Evolutionary conservation across 257 asterid genomes (phyloP).

Genomic region (Petrea volubilis): DNA sequence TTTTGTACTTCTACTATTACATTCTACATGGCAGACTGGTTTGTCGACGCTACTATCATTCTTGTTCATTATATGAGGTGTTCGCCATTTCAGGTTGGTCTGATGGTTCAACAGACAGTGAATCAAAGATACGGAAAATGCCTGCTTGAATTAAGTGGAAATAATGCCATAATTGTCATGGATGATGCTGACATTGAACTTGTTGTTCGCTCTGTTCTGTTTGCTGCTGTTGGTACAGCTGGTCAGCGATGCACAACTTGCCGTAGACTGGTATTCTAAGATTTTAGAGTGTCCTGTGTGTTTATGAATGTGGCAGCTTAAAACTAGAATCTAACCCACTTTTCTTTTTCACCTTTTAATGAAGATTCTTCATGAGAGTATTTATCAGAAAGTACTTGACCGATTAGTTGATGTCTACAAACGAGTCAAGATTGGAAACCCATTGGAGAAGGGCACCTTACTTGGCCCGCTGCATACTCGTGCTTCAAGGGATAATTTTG

Average conservation of each 20-base stretch:
- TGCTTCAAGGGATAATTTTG: slow-evolving; percentile 68
- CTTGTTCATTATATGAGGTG: not conserved
- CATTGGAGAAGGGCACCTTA: slow-evolving; percentile 81
- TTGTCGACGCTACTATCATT: too few species aligned
- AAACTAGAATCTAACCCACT: slow-evolving; percentile 6
- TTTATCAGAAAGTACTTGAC: slow-evolving; percentile 75
- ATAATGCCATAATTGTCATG: slow-evolving; percentile 94
- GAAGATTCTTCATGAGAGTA: slow-evolving; percentile 86
- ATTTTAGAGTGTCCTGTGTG: slow-evolving; percentile 2
- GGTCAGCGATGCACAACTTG: slow-evolving; percentile 99
- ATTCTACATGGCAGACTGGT: not conserved
- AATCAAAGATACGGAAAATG: slow-evolving; percentile 88
- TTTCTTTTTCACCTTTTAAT: slow-evolving; percentile 15
- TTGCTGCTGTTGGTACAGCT: slow-evolving; percentile 99
- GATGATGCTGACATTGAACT: slow-evolving; percentile 93
- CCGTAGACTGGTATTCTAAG: slow-evolving; percentile 84
- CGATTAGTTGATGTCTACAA: slow-evolving; percentile 78
- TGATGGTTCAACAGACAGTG: slow-evolving; percentile 90
- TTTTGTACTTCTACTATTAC: too few species aligned
- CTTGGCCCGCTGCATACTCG: slow-evolving; percentile 95
- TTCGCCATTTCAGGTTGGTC: slow-evolving; percentile 42
- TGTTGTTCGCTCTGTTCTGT: slow-evolving; percentile 88
- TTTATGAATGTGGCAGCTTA: not conserved
- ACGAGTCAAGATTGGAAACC: slow-evolving; percentile 92
- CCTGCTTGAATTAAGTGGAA: slow-evolving; percentile 92